These are phyloP conservation scores for Stemphylium lycopersici DNA, from an alignment of 2,329 filamentous ascomycete genomes.

Conservation along the genomic window DNA sequence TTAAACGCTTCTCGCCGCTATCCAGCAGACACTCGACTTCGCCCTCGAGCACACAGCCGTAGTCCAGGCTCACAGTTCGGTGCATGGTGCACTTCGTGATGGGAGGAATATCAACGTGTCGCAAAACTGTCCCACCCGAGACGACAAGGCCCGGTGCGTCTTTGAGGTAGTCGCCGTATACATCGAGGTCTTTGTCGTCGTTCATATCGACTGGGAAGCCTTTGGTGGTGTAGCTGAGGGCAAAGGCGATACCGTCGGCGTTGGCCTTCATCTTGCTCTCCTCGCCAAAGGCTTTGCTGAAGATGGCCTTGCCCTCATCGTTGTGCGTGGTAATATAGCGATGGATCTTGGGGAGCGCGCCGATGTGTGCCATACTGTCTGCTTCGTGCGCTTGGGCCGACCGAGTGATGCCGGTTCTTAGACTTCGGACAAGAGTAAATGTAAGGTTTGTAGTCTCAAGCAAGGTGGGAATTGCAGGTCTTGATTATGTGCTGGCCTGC, in stretches of 20 bases:
- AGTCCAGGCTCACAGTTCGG: conserved; percentile 49
- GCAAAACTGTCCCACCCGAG: conserved; percentile 55
- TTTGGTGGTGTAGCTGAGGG: conserved; percentile 58
- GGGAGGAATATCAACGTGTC: conserved; percentile 49
- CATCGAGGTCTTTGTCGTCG: conserved; percentile 53
- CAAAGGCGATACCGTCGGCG: conserved; percentile 56
- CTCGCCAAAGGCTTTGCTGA: conserved; percentile 44
- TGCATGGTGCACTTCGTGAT: conserved; percentile 48
- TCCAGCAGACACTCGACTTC: conserved; percentile 49
- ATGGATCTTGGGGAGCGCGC: conserved; percentile 40
- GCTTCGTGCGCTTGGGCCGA: neutral
- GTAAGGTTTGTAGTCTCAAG: neutral
- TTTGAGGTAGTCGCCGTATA: conserved; percentile 54
- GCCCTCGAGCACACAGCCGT: conserved; percentile 49
- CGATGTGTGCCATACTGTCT: conserved; percentile 40
- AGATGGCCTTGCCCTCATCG: conserved; percentile 44
- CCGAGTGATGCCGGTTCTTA: neutral
- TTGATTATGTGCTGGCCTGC: neutral
- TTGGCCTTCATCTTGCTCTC: conserved; percentile 46
- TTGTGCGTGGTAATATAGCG: conserved; percentile 49
- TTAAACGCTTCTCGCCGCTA: conserved; percentile 44
- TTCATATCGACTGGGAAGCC: conserved; percentile 56
- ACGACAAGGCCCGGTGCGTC: conserved; percentile 58
- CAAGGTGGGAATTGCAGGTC: neutral
- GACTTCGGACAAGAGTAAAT: neutral